Conservation (phyloP, 208 protist genomes). For the Acanthamoeba lenticulata region DNA sequence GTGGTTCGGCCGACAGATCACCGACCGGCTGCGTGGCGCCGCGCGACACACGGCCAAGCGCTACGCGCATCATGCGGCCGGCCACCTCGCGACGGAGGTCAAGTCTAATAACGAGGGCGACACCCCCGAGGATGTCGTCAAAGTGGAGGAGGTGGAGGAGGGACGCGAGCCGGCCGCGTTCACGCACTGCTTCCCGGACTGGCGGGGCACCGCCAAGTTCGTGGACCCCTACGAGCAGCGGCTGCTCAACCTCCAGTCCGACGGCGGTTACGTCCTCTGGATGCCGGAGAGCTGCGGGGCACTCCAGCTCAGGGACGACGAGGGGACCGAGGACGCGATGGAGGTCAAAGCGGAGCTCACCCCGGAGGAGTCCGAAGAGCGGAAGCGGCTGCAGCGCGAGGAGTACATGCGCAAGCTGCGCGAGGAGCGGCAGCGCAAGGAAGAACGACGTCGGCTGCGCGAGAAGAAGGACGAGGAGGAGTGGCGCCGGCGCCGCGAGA, state of each 20-base stretch:
- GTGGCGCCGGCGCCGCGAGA: neutral
- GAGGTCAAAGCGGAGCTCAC: neutral
- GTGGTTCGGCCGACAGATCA: neutral
- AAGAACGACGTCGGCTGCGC: neutral
- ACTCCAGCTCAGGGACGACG: too few species aligned
- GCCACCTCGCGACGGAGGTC: neutral
- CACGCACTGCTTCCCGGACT: neutral
- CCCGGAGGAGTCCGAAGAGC: neutral
- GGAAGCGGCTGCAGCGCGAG: neutral
- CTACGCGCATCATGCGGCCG: neutral
- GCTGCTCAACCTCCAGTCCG: neutral
- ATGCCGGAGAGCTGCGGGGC: too few species aligned
- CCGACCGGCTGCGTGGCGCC: neutral
- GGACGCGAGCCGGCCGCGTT: neutral
- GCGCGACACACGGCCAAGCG: neutral
- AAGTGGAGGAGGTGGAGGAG: neutral
- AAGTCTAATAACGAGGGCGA: neutral
- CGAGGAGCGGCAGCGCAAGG: neutral
- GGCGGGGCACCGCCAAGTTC: neutral
- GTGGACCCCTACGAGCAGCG: neutral
- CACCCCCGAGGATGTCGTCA: neutral
- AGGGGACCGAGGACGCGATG: neutral
- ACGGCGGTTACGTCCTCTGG: neutral
- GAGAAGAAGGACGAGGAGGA: constrained; percentile 34
- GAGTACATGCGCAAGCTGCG: neutral